These are phyloP conservation scores for Comarum palustre DNA, from an alignment of 306 rosid species.

Conservation along the genomic window DNA sequence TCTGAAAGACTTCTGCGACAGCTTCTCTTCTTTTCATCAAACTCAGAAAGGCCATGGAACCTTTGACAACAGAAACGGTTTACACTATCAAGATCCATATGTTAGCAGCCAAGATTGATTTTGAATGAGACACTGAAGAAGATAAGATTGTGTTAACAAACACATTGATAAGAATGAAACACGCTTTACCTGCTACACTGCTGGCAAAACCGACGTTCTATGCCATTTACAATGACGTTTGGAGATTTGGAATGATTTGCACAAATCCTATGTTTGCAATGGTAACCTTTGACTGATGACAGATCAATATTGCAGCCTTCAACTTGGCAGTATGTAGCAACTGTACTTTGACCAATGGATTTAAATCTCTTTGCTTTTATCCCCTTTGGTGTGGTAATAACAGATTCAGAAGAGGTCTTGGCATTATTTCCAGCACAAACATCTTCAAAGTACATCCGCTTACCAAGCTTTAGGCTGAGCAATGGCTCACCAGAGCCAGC, in stretches of 20 bases:
- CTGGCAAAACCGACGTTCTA: slow-evolving; percentile 89
- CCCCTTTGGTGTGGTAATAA: slow-evolving; percentile 32
- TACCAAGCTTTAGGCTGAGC: slow-evolving; percentile 87
- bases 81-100: slow-evolving; percentile 17
- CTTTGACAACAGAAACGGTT: slow-evolving; percentile 44
- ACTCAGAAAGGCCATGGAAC: slow-evolving; percentile 82
- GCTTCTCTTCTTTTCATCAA: slow-evolving; percentile 89
- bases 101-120: slow-evolving; percentile 13
- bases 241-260: slow-evolving; percentile 83
- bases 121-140: slow-evolving; percentile 13
- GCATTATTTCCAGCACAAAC: slow-evolving; percentile 43
- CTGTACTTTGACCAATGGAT: slow-evolving; percentile 38
- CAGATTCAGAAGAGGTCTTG: slow-evolving; percentile 41
- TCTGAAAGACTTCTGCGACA: slow-evolving; percentile 90
- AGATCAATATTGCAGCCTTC: slow-evolving; percentile 88
- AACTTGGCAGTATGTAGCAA: slow-evolving; percentile 66
- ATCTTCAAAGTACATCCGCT: slow-evolving; percentile 76
- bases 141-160: neutral
- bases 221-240: slow-evolving; percentile 58
- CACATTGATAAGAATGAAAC: slow-evolving; percentile 1
- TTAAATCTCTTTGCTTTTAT: slow-evolving; percentile 47
- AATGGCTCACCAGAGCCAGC: slow-evolving; percentile 69
- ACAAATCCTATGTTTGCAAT: slow-evolving; percentile 85
- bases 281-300: slow-evolving; percentile 72
- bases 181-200: slow-evolving; percentile 85